Evolutionary conservation across 306 rosid genomes (phyloP).

Genomic region (Oemleria cerasiformis): DNA sequence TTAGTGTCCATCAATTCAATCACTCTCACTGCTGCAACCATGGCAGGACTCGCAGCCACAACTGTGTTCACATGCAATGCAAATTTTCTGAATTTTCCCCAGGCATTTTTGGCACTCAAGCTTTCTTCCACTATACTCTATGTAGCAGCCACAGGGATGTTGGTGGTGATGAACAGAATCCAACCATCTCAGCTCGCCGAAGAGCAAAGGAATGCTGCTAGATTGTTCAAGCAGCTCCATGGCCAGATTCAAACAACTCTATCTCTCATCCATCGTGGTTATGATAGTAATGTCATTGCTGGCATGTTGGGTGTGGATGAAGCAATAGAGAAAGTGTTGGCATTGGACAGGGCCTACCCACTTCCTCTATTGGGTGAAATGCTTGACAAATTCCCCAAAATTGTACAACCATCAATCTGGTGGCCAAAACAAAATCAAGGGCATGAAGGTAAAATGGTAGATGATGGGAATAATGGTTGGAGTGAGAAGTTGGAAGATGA

Average conservation of each 20-base stretch:
- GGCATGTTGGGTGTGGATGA: conserved; percentile 30
- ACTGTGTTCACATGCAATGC: conserved; percentile 4
- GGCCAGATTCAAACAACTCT: conserved; percentile 41
- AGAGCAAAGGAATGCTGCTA: conserved; percentile 62
- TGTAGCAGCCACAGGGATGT: conserved; percentile 54
- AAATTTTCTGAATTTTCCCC: no score
- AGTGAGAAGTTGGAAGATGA: conserved; percentile 50
- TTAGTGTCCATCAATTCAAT: conserved; percentile 52
- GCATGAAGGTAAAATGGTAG: neutral
- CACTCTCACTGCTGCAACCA: conserved; percentile 68
- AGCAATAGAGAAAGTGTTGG: conserved; percentile 66
- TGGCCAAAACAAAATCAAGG: conserved; percentile 54
- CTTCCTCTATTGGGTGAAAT: conserved; percentile 75
- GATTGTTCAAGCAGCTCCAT: conserved; percentile 71
- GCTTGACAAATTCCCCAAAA: conserved; percentile 67
- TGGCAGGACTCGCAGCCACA: conserved; percentile 51
- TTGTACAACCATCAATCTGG: conserved; percentile 67
- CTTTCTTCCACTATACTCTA: conserved; percentile 62
- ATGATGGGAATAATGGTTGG: conserved; percentile 50
- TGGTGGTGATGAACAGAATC: conserved; percentile 61
- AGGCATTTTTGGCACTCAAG: conserved; percentile 42
- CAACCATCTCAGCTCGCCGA: conserved; percentile 89
- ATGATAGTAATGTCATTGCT: neutral
- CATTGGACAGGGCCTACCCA: conserved; percentile 77
- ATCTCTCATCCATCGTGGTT: conserved; percentile 18